Evolutionary conservation across 1,284 basidiomycete genomes (phyloP), one percentile per base, ranked within the genome.

Genomic region (Xanthoconium separans): DNA sequence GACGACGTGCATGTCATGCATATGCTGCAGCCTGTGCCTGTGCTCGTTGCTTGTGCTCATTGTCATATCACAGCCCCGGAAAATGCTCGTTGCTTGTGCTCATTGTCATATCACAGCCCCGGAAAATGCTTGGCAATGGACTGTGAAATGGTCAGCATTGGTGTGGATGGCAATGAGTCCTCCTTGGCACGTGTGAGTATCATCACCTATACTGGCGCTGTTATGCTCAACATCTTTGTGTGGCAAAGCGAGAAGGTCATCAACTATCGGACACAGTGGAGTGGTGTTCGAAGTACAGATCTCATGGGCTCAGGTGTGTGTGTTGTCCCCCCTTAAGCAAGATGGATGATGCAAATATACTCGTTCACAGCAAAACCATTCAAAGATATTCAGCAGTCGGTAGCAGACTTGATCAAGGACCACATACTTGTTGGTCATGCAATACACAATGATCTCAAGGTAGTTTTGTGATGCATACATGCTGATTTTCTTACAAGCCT

Each of bases 111-210:
- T 18, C 18, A 16, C 55, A 91, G 88, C 53, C 82, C 85, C 2
- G 91, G 90, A 46, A 87, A 84, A 68, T 94, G 89, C 59, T 72
- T 96, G 30, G 87, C 93, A 0, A 76, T 98, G 42, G 95, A 98
- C 70, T 98, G 95, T 64, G 95, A 99, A 73, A 98, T 99, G 95
- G 96, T 99, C 4, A 95, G 95, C 2, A 84, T 98, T 7, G 95
- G 95, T 0, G 80, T 85, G 10, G 79, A 89, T 31, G 95, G 93
- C 11, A 81, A 50, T 59, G 70, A 97, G 67, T 94, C 90, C 0
- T 87, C 88, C 0, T 78, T 98, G 2, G 96, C 96, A 1, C 87
- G 95, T 42, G 93, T 98, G 51, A 93, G 51, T 41, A 43, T 53
- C 15, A 45, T 43, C 33, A 49, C 49, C 40, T 53, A 53, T 29